A percentile compares a stretch with the other conserved stretches of the same genome.
Evolutionary conservation across 176 grass and related monocot genomes (phyloP).

Genomic region (Olyra latifolia): DNA sequence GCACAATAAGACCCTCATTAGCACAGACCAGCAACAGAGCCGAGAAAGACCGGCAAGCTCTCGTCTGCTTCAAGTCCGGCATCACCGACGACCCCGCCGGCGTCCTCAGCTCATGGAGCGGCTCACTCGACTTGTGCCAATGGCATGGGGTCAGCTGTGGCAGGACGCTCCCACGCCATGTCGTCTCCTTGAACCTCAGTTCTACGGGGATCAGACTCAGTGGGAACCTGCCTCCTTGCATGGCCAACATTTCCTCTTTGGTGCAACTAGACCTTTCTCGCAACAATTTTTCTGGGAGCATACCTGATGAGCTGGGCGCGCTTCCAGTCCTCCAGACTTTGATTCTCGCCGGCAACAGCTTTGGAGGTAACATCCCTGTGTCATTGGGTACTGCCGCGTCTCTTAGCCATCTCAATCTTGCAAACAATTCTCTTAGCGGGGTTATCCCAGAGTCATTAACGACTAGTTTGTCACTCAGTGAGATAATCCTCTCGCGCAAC

Average conservation of each 20-base stretch:
- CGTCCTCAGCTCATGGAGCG: conserved; percentile 29
- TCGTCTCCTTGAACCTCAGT: conserved; percentile 29
- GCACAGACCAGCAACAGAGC: conserved; percentile 29
- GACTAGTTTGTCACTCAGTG: not conserved
- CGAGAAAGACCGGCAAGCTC: conserved; percentile 20
- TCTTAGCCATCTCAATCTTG: conserved; percentile 15
- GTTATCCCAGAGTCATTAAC: conserved; percentile 18
- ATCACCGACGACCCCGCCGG: not conserved
- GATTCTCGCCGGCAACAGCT: not conserved
- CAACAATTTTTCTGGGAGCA: conserved; percentile 34
- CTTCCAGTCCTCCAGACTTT: conserved; percentile 3
- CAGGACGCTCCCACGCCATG: not conserved
- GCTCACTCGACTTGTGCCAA: conserved; percentile 27
- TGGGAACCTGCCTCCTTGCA: conserved; percentile 31
- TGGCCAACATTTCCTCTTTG: conserved; percentile 30
- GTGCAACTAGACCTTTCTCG: conserved; percentile 13
- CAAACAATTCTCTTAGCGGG: conserved; percentile 17
- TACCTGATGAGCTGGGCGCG: conserved; percentile 20
- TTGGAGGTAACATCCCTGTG: conserved; percentile 37
- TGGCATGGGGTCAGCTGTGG: conserved; percentile 51
- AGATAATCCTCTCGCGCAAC: conserved; percentile 26
- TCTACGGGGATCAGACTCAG: not conserved
- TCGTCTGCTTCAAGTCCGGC: conserved; percentile 53
- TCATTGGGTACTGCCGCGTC: not conserved
- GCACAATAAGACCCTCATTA: not conserved